phyloP scores from a whole-genome alignment of 352 stramenopile species.

The Pythium volutum region DNA sequence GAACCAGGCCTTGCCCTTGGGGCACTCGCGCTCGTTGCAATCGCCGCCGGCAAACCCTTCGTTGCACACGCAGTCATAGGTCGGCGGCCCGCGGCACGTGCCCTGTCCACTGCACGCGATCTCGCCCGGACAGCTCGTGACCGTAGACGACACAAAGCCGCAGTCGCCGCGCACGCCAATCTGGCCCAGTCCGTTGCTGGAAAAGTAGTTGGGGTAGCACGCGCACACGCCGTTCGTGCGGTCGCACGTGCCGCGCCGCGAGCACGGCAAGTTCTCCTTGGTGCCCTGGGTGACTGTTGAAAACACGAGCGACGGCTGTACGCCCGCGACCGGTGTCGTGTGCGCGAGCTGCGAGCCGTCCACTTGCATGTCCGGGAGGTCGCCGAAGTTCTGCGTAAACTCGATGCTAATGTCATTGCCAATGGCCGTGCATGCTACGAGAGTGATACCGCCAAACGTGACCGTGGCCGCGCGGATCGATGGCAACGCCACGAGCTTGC shows the following conservation, averaged over 20 bases:
- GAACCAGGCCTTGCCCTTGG: conserved; percentile 71
- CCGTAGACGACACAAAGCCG: conserved; percentile 62
- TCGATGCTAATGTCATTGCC: conserved; percentile 76
- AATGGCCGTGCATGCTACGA: conserved; percentile 61
- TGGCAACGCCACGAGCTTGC: conserved; percentile 53
- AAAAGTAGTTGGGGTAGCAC: conserved; percentile 87
- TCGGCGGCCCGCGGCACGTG: conserved; percentile 65
- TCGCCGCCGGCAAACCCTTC: conserved; percentile 71
- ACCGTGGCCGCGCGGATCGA: conserved; percentile 65
- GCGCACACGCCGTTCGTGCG: conserved; percentile 59
- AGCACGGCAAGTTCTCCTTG: conserved; percentile 87
- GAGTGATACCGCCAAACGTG: conserved; percentile 66
- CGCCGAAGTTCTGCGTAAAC: conserved; percentile 75
- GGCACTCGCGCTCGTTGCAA: conserved; percentile 64
- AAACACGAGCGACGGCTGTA: conserved; percentile 41
- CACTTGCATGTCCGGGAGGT: conserved; percentile 61
- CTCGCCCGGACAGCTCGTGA: conserved; percentile 66
- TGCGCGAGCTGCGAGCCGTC: conserved; percentile 47
- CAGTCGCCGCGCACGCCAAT: conserved; percentile 91
- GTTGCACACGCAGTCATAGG: conserved; percentile 78
- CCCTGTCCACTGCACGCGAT: conserved; percentile 74
- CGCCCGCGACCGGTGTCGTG: conserved; percentile 37
- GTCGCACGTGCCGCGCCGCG: conserved; percentile 85
- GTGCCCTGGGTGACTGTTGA: conserved; percentile 73
- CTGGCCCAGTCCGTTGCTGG: conserved; percentile 69